phyloP scores from a whole-genome alignment of 2,329 filamentous ascomycete genomes.

The Penicillium palitans region DNA sequence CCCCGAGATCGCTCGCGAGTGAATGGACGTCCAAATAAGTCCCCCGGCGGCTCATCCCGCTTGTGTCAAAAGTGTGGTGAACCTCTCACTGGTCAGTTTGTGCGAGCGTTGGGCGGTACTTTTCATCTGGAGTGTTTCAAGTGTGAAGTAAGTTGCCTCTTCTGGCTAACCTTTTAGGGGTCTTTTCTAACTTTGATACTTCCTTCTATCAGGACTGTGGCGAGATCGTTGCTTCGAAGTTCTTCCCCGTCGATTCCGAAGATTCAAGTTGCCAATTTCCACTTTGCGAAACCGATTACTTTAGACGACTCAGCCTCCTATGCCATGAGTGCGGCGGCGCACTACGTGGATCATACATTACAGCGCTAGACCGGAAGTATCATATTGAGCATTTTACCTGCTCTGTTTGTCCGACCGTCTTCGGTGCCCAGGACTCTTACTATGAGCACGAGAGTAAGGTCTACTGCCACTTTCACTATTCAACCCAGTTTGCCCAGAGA shows the following conservation, averaged over 20 bases:
- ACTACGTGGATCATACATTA: conserved; percentile 95
- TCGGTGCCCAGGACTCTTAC: conserved; percentile 96
- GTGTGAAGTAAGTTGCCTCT: conserved; percentile 70
- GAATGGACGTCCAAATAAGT: conserved; percentile 41
- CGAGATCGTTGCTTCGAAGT: conserved; percentile 96
- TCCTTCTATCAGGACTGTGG: conserved; percentile 73
- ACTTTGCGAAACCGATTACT: conserved; percentile 97
- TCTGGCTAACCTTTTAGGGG: background rate
- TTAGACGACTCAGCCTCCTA: conserved; percentile 83
- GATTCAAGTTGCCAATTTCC: conserved; percentile 82
- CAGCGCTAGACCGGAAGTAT: conserved; percentile 94
- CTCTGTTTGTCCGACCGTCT: conserved; percentile 94
- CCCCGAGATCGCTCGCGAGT: conserved; percentile 40
- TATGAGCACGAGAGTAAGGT: conserved; percentile 97
- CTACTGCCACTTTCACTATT: conserved; percentile 99
- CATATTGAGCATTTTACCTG: conserved; percentile 99
- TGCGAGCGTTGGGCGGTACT: conserved; percentile 87
- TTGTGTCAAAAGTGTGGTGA: conserved; percentile 84
- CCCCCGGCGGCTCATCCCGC: conserved; percentile 47
- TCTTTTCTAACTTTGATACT: conserved; percentile 23
- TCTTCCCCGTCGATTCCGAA: conserved; percentile 94
- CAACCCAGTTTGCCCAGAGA: conserved; percentile 90
- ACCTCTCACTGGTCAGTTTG: conserved; percentile 89
- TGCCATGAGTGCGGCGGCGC: conserved; percentile 92
- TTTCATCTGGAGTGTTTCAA: conserved; percentile 98